Conservation (phyloP, 2,329 filamentous ascomycete genomes). For the Dendrostoma leiphaemia region DNA sequence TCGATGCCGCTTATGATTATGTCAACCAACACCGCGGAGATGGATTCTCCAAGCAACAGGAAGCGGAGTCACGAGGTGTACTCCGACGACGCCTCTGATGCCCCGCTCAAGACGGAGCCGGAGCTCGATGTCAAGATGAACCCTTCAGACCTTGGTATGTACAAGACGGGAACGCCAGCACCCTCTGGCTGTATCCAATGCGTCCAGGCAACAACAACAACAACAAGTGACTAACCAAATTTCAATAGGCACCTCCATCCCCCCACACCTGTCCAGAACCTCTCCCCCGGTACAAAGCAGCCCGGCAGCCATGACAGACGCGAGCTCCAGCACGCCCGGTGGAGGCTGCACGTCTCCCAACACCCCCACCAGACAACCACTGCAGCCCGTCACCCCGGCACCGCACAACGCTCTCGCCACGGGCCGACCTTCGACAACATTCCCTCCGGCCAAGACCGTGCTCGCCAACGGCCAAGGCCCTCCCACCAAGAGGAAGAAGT, state of each 20-base stretch:
- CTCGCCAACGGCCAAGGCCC: slow-evolving; percentile 26
- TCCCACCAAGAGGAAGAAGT: slow-evolving; percentile 45
- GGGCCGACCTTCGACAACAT: background rate
- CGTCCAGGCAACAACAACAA: too few relatives aligned
- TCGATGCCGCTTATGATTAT: slow-evolving; percentile 48
- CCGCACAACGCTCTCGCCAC: background rate
- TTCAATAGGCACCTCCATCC: slow-evolving; percentile 13
- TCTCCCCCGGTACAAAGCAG: slow-evolving; percentile 27
- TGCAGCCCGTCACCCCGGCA: slow-evolving; percentile 21
- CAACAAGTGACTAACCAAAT: too few relatives aligned
- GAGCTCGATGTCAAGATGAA: slow-evolving; percentile 4
- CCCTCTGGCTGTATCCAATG: too few relatives aligned
- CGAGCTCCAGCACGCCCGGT: slow-evolving; percentile 38
- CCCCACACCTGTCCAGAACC: slow-evolving; percentile 22
- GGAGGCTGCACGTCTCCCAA: slow-evolving; percentile 35
- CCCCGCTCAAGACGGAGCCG: slow-evolving; percentile 23
- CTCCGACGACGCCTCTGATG: slow-evolving; percentile 24
- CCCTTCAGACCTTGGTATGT: slow-evolving; percentile 3
- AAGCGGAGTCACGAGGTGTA: slow-evolving; percentile 50
- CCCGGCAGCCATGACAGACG: slow-evolving; percentile 39
- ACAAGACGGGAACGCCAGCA: background rate
- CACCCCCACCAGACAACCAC: slow-evolving; percentile 24
- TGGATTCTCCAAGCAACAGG: slow-evolving; percentile 35
- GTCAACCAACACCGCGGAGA: slow-evolving; percentile 47
- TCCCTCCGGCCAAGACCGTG: slow-evolving; percentile 13